phyloP scores from a whole-genome alignment of 805 yeast species.

The Ogataea angusta region DNA sequence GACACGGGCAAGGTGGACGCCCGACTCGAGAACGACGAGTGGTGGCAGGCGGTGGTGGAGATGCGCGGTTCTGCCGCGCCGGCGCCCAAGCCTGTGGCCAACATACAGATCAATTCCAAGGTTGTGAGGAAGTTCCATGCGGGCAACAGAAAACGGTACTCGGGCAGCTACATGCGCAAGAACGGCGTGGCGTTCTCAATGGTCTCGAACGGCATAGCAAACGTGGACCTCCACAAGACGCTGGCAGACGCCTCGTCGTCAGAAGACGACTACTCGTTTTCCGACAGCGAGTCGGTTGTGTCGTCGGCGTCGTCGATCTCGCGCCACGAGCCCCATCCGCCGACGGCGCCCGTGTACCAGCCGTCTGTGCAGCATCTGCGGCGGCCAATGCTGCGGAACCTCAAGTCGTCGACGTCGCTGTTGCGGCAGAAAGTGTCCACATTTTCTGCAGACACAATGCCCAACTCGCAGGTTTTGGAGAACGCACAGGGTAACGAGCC shows the following conservation, averaged over 20 bases:
- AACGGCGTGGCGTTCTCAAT: constrained; percentile 78
- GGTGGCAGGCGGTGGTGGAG: constrained; percentile 77
- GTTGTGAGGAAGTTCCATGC: constrained; percentile 30
- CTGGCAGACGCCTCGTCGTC: constrained; percentile 25
- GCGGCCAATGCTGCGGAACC: constrained; percentile 21
- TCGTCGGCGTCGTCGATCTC: constrained; percentile 21
- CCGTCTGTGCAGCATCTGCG: constrained; percentile 18
- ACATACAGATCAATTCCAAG: constrained; percentile 22
- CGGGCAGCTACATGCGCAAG: constrained; percentile 65
- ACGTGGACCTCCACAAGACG: constrained; percentile 29
- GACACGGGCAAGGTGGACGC: constrained; percentile 46
- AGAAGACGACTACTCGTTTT: constrained; percentile 22
- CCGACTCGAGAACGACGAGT: constrained; percentile 58
- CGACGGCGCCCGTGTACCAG: constrained; percentile 6
- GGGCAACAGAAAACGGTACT: constrained; percentile 39
- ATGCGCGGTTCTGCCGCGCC: constrained; percentile 41
- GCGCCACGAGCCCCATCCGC: constrained; percentile 1
- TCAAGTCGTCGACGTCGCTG: constrained; percentile 22
- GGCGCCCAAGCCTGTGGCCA: constrained; percentile 13
- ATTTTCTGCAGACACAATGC: constrained; percentile 67
- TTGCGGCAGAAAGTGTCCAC: constrained; percentile 17
- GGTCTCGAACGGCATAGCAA: constrained; percentile 54
- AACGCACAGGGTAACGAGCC: constrained; percentile 69
- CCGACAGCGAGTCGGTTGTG: constrained; percentile 26
- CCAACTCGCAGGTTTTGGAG: constrained; percentile 62